These are phyloP conservation scores for Erythrobasidium yunnanense DNA, from an alignment of 768 basidiomycete genomes.

Conservation along the genomic window DNA sequence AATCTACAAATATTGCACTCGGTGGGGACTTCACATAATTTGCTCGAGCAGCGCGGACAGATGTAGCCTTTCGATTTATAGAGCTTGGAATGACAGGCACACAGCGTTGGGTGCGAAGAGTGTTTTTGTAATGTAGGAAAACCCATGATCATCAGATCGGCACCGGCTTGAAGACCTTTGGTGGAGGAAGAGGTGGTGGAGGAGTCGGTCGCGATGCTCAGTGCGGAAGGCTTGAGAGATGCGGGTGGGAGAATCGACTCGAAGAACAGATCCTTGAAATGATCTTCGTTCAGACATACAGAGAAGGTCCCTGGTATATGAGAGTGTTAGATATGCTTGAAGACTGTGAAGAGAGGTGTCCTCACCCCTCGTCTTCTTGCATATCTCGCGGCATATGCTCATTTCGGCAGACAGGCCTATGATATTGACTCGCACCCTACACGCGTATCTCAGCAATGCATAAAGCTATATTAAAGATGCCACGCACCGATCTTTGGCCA, in stretches of 20 bases:
- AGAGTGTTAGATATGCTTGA: background rate
- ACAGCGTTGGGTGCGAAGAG: constrained; percentile 68
- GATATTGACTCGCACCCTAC: constrained; percentile 75
- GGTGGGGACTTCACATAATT: constrained; percentile 94
- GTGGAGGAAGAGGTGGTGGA: constrained; percentile 45
- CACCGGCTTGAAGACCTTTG: constrained; percentile 47
- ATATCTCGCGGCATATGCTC: constrained; percentile 88
- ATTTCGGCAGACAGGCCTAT: constrained; percentile 95
- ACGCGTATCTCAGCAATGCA: background rate
- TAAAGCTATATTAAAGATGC: background rate
- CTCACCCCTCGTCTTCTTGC: constrained; percentile 82
- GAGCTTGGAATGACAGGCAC: constrained; percentile 85
- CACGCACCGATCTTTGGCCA: constrained; percentile 51
- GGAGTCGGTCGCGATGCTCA: constrained; percentile 49
- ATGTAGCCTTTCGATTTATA: constrained; percentile 77
- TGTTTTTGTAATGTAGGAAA: constrained; percentile 75
- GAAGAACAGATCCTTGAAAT: constrained; percentile 89
- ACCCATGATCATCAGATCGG: constrained; percentile 98
- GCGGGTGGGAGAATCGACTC: constrained; percentile 92
- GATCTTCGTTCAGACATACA: constrained; percentile 96
- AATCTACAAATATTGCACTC: constrained; percentile 94
- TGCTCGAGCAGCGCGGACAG: constrained; percentile 82
- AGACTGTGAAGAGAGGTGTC: constrained; percentile 9
- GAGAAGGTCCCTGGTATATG: constrained; percentile 53
- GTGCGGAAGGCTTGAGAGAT: constrained; percentile 7